A percentile compares a stretch with the other conserved stretches of the same genome.
These are phyloP conservation scores for Neofusicoccum sp. DNA, from an alignment of 2,329 filamentous ascomycete species.

Conservation along the genomic window DNA sequence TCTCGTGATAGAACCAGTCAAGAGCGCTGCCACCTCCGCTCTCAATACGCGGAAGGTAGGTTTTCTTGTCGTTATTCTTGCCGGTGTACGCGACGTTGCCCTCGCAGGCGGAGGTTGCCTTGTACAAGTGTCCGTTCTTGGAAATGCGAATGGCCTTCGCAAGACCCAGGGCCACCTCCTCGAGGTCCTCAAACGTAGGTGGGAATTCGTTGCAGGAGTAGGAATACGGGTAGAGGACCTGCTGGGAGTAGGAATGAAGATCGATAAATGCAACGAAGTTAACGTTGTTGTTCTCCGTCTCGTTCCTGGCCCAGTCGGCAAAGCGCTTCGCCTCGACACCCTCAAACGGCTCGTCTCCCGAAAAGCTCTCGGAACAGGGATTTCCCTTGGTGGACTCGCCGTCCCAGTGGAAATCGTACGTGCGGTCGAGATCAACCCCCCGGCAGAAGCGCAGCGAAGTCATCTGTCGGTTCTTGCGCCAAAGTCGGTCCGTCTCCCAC, in stretches of 20 bases:
- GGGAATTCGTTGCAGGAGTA: slow-evolving; percentile 79
- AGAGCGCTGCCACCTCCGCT: slow-evolving; percentile 81
- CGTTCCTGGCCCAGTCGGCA: slow-evolving; percentile 79
- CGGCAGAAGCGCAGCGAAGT: slow-evolving; percentile 82
- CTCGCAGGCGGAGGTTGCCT: slow-evolving; percentile 82
- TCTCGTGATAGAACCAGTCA: slow-evolving; percentile 93
- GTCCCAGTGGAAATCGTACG: slow-evolving; percentile 86
- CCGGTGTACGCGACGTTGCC: slow-evolving; percentile 61
- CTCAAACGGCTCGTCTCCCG: slow-evolving; percentile 81
- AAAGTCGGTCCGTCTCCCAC: slow-evolving; percentile 88
- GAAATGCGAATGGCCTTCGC: slow-evolving; percentile 86
- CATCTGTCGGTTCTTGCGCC: slow-evolving; percentile 90
- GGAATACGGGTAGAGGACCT: slow-evolving; percentile 89
- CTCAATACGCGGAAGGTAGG: slow-evolving; percentile 62
- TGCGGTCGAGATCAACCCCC: slow-evolving; percentile 86
- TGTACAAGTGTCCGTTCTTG: slow-evolving; percentile 64
- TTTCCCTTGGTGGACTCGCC: slow-evolving; percentile 65
- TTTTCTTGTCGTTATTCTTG: slow-evolving; percentile 35
- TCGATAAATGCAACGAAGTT: slow-evolving; percentile 86
- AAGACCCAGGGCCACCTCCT: slow-evolving; percentile 85
- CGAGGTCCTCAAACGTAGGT: slow-evolving; percentile 85
- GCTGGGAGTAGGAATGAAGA: slow-evolving; percentile 92
- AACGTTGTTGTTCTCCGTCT: slow-evolving; percentile 70
- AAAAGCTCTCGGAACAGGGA: slow-evolving; percentile 89
- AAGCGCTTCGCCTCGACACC: slow-evolving; percentile 76